phyloP scores from a whole-genome alignment of 345 rosid genomes.

The Populus euphratica region DNA sequence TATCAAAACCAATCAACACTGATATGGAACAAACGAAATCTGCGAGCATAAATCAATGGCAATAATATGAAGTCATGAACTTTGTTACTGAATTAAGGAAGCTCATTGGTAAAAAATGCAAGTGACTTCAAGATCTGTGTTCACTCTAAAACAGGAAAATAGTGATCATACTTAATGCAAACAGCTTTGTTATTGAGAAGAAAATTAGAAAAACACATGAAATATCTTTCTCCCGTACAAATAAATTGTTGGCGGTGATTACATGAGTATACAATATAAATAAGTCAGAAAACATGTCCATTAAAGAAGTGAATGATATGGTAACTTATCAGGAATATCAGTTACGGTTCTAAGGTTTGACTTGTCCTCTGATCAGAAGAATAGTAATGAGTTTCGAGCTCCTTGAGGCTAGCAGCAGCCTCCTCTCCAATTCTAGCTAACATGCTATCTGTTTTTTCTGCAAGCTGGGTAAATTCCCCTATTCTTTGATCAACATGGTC shows the following conservation, averaged over 20 bases:
- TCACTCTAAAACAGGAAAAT: background rate
- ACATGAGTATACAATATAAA: background rate
- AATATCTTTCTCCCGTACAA: background rate
- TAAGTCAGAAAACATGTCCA: background rate
- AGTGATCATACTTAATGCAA: background rate
- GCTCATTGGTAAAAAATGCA: background rate
- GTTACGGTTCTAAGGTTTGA: constrained; percentile 1
- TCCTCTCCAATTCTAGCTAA: constrained; percentile 72
- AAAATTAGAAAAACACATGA: background rate
- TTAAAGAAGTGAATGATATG: background rate
- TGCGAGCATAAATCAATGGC: background rate
- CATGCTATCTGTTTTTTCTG: constrained; percentile 56
- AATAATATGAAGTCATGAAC: background rate
- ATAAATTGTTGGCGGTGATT: background rate
- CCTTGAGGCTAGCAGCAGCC: constrained; percentile 87
- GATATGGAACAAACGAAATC: background rate
- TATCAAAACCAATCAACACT: background rate
- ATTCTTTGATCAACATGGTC: constrained; percentile 82
- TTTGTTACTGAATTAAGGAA: background rate
- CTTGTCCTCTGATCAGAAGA: constrained; percentile 50
- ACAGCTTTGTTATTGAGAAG: background rate
- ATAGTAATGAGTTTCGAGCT: constrained; percentile 75
- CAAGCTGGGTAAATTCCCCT: constrained; percentile 53
- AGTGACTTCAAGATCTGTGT: background rate
- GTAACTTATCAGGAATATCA: background rate